Evolutionary conservation across 108 stramenopile species (phyloP).

Genomic region (Seminavis robusta): DNA sequence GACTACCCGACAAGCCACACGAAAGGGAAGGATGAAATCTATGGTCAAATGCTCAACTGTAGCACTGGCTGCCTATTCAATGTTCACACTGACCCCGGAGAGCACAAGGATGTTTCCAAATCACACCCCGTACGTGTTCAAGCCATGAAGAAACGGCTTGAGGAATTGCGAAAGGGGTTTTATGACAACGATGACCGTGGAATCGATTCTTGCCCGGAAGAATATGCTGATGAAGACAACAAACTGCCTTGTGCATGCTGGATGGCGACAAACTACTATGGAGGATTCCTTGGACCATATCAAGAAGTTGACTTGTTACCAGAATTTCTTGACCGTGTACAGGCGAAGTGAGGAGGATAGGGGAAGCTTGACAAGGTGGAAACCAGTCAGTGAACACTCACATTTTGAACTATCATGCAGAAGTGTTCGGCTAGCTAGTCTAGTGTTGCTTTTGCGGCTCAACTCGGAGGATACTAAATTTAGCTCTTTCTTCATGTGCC

Average conservation of each 20-base stretch:
- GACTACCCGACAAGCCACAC: constrained; percentile 7
- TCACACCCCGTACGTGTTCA: constrained; percentile 2
- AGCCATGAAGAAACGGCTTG: constrained; percentile 20
- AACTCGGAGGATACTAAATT: too few relatives aligned
- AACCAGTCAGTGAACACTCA: too few relatives aligned
- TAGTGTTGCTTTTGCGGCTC: too few relatives aligned
- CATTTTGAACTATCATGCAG: too few relatives aligned
- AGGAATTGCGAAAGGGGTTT: constrained; percentile 12
- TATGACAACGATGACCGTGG: constrained; percentile 17
- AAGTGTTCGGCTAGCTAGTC: too few relatives aligned
- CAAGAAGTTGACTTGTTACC: too few relatives aligned
- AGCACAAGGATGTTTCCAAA: constrained; percentile 19
- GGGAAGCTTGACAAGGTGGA: too few relatives aligned
- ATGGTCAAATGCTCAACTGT: constrained; percentile 4
- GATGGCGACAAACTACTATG: constrained; percentile 19
- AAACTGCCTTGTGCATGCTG: constrained; percentile 18
- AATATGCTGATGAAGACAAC: too few relatives aligned
- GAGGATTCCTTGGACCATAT: constrained; percentile 11
- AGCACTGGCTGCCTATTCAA: constrained; percentile 35
- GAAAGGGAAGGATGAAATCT: constrained; percentile 1
- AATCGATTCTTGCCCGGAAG: constrained; percentile 13
- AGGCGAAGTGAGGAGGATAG: too few relatives aligned
- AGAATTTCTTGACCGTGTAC: too few relatives aligned
- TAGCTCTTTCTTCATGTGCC: too few relatives aligned
- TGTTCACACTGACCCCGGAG: constrained; percentile 24